phyloP scores from a whole-genome alignment of 2,329 filamentous ascomycete species.

The Penicillium sp. region DNA sequence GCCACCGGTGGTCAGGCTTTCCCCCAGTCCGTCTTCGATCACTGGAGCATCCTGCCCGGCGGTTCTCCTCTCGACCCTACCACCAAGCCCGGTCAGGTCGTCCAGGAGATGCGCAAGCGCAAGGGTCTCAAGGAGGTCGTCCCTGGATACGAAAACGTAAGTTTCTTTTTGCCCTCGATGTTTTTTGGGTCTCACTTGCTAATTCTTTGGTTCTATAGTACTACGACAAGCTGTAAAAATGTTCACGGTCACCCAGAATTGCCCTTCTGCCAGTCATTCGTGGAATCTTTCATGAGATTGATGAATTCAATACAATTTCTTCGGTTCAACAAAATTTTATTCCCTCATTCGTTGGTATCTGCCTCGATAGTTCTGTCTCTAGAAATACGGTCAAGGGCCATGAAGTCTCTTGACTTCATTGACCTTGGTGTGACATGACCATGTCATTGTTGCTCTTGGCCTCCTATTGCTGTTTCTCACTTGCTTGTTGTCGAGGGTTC shows the following conservation, averaged over 20 bases:
- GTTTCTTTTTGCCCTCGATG: conserved; percentile 41
- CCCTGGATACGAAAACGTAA: conserved; percentile 92
- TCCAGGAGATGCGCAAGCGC: conserved; percentile 91
- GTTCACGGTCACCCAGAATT: conserved; percentile 43
- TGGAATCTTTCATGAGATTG: conserved; percentile 45
- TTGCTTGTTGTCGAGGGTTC: conserved; percentile 18
- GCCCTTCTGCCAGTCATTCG: conserved; percentile 40
- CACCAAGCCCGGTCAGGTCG: conserved; percentile 75
- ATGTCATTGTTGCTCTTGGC: conserved; percentile 9
- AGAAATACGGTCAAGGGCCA: conserved; percentile 18
- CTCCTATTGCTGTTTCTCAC: conserved; percentile 25
- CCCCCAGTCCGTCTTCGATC: conserved; percentile 98
- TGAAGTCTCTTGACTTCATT: conserved; percentile 8
- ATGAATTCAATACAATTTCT: conserved; percentile 43
- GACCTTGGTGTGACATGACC: background rate
- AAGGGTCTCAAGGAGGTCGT: conserved; percentile 99
- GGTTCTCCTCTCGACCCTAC: conserved; percentile 81
- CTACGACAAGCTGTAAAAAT: conserved; percentile 95
- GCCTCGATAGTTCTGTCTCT: conserved; percentile 31
- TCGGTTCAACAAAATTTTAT: conserved; percentile 32
- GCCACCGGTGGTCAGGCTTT: conserved; percentile 96
- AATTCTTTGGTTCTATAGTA: conserved; percentile 62
- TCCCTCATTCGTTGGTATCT: conserved; percentile 24
- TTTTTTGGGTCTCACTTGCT: conserved; percentile 10
- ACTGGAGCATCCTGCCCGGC: conserved; percentile 96